Percentiles rank a stretch among this genome's conserved stretches.
Conservation (phyloP, 441 rosid species). For the Adansonia gregorii region DNA sequence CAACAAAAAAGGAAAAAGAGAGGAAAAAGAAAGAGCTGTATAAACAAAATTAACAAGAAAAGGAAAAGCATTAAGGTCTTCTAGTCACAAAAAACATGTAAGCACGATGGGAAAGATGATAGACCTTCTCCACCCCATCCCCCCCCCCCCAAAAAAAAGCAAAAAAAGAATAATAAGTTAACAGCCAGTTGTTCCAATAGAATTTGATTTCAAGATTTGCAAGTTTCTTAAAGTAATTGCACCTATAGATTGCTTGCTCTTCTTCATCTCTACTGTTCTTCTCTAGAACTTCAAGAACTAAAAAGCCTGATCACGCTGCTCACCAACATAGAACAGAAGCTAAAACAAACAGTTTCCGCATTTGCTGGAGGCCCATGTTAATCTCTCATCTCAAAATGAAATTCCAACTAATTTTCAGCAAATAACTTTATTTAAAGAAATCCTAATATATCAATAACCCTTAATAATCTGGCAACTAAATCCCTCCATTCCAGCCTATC, state of each 20-base stretch:
- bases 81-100: conserved; percentile 9
- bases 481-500: background rate
- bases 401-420: conserved; percentile 15
- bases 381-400: background rate
- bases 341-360: background rate
- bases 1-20: background rate
- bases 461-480: background rate
- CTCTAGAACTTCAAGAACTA: background rate
- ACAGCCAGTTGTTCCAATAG: background rate
- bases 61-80: background rate
- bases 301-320: background rate
- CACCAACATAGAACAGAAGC: background rate
- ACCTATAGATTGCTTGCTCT: background rate
- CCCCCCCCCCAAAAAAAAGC: background rate
- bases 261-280: background rate
- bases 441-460: background rate
- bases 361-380: background rate
- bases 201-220: background rate
- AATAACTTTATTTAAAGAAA: background rate
- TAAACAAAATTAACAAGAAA: background rate
- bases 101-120: background rate
- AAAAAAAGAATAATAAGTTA: conserved; percentile 1
- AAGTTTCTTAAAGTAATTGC: conserved; percentile 1
- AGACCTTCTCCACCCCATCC: background rate
- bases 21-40: background rate